These are phyloP conservation scores for Scedosporium boydii DNA, from an alignment of 2,329 filamentous ascomycete genomes.

Conservation along the genomic window DNA sequence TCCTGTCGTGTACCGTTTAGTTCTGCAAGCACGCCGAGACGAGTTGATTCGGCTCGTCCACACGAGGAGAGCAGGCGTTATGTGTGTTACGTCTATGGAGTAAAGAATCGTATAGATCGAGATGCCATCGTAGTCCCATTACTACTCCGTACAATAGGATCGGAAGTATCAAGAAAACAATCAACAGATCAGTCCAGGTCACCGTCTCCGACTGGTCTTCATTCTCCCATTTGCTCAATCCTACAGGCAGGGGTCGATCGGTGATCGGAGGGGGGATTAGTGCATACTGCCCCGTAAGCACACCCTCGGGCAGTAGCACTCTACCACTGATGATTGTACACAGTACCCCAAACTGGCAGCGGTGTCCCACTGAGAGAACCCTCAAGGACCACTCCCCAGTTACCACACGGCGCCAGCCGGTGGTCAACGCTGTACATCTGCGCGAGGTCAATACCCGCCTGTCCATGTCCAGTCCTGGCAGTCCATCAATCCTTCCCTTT, in stretches of 20 bases:
- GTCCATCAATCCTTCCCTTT: background rate
- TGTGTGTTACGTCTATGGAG: background rate
- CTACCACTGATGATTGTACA: background rate
- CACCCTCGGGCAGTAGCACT: background rate
- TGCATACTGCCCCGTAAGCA: background rate
- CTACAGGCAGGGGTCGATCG: background rate
- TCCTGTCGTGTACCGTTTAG: background rate
- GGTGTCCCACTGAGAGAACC: background rate
- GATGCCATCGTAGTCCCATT: too few relatives aligned
- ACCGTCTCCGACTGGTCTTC: background rate
- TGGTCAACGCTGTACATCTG: slow-evolving; percentile 1
- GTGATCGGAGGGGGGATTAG: background rate
- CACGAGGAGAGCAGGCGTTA: background rate
- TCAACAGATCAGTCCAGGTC: too few relatives aligned
- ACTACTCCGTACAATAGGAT: too few relatives aligned
- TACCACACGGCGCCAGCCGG: slow-evolving; percentile 3
- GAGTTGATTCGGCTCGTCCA: background rate
- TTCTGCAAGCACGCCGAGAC: background rate
- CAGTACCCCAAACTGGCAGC: background rate
- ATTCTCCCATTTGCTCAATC: too few relatives aligned
- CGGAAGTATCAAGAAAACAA: too few relatives aligned
- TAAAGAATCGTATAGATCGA: too few relatives aligned
- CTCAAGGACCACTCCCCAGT: background rate
- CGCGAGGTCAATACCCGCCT: background rate
- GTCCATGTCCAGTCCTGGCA: background rate